A percentile compares a stretch with the other conserved stretches of the same genome.
Conservation (phyloP, 208 protist genomes). For the Crithidia mellificae region DNA sequence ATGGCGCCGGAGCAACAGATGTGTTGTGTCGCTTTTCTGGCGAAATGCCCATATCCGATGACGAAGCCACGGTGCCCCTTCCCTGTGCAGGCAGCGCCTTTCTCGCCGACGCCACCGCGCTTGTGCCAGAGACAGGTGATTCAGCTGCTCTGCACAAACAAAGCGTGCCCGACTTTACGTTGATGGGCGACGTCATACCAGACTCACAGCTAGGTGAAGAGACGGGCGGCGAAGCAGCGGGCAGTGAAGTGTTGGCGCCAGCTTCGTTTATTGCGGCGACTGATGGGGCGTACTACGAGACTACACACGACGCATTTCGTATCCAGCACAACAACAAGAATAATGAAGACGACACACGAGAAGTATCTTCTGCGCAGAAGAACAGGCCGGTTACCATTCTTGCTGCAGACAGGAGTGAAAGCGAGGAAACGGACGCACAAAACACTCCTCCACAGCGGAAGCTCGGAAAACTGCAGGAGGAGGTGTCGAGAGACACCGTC, state of each 20-base stretch:
- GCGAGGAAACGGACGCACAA: too few species aligned
- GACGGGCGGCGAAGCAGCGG: neutral
- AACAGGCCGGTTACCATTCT: too few species aligned
- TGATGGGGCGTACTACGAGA: neutral
- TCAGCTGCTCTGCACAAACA: neutral
- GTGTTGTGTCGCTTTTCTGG: constrained; percentile 1
- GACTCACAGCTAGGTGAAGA: constrained; percentile 3
- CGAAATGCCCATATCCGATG: neutral
- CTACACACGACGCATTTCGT: too few species aligned
- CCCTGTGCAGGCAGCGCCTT: too few species aligned
- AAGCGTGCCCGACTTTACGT: neutral
- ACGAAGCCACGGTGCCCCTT: constrained; percentile 10
- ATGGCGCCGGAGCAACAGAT: neutral
- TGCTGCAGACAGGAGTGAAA: too few species aligned
- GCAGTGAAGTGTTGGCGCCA: neutral
- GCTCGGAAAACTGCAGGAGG: neutral
- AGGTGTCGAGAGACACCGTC: constrained; percentile 1
- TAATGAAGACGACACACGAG: neutral
- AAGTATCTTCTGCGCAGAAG: too few species aligned
- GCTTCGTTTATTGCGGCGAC: constrained; percentile 4
- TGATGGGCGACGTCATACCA: constrained; percentile 1
- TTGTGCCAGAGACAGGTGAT: too few species aligned
- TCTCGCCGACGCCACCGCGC: too few species aligned
- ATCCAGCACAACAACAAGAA: too few species aligned
- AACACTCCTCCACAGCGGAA: too few species aligned